Evolutionary conservation across 2,329 filamentous ascomycete species (phyloP), one percentile per base, ranked within the genome.

Genomic region (Aspergillus puulaauensis): DNA sequence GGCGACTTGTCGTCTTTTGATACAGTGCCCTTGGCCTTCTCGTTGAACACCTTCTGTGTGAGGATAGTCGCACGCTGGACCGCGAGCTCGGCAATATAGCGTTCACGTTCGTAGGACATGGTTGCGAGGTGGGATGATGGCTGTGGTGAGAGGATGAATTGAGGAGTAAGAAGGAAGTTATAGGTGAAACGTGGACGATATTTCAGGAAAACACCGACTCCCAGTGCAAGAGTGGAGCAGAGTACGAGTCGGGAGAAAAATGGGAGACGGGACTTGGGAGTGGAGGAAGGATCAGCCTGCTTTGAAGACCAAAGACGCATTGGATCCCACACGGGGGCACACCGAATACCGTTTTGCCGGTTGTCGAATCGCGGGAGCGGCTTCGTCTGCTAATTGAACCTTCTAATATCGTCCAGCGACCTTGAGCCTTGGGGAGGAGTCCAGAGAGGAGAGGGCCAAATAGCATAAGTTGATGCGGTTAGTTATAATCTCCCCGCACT

Each of bases 1-100:
- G 95, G 95, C 9, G 93, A 96, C 73, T 91, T 91, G 82, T 99
- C 95, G 76, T 91, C 89, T 80, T 99, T 99, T 74, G 89, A 90
- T 52, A 96, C 83, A 46, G 95, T 97, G 67, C 93, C 93, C 80
- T 98, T 98, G 68, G 91, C 89, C 77, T 93, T 95, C 68, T 93
- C 90, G 78, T 92, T 82, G 80, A 90, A 90, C 71, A 92, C 90
- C 61, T 84, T 84, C 75, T 90, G 89, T 52, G 90, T 92, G 57
- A 92, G 83, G 63, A 91, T 80, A 21, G 86, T 80, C 24, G 90
- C 93, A 64, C 93, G 86, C 79, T 96, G 91, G 57, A 96, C 93
- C 61, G 93, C 92, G 44, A 96, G 86, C 73, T 93, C 88, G 61
- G 93, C 93, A 55, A 96, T 84, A 69, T 88, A 82, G 67, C 95